A percentile compares a stretch with the other conserved stretches of the same genome.
Conservation (phyloP, 2,329 filamentous ascomycete species). For the Pyrenophora teres region DNA sequence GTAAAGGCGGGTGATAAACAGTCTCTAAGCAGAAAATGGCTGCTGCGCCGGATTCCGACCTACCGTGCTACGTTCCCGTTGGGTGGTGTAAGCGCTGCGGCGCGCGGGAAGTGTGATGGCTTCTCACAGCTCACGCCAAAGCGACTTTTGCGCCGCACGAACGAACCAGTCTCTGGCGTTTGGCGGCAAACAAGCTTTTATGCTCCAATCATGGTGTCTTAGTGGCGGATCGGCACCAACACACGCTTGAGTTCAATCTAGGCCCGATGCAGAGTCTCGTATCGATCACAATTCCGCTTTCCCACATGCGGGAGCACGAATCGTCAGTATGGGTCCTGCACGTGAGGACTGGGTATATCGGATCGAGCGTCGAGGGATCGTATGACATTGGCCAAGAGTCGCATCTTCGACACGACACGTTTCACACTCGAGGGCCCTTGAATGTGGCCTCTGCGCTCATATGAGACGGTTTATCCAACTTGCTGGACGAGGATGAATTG, state of each 20-base stretch:
- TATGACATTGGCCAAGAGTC: constrained; percentile 3
- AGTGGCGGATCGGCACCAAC: neutral
- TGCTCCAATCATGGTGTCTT: neutral
- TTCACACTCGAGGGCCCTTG: neutral
- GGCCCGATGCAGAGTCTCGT: neutral
- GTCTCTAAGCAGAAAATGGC: neutral
- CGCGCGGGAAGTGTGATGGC: constrained; percentile 1
- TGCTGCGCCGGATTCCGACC: neutral
- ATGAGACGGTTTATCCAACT: no score
- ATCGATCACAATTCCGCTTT: neutral
- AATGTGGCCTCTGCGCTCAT: neutral
- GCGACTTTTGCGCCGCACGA: neutral
- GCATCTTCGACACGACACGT: neutral
- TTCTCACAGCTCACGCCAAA: neutral
- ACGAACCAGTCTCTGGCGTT: neutral
- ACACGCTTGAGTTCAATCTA: neutral
- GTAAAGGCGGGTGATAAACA: neutral
- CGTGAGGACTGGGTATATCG: neutral
- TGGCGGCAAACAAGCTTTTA: neutral
- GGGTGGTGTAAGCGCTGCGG: constrained; percentile 11
- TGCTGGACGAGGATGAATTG: no score
- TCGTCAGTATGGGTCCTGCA: neutral
- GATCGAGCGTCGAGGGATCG: constrained; percentile 4
- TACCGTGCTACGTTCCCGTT: constrained; percentile 2
- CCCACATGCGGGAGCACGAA: neutral